Base-by-base conservation (phyloP, 768 basidiomycete species). In the Rhizopogon rudus region DNA sequence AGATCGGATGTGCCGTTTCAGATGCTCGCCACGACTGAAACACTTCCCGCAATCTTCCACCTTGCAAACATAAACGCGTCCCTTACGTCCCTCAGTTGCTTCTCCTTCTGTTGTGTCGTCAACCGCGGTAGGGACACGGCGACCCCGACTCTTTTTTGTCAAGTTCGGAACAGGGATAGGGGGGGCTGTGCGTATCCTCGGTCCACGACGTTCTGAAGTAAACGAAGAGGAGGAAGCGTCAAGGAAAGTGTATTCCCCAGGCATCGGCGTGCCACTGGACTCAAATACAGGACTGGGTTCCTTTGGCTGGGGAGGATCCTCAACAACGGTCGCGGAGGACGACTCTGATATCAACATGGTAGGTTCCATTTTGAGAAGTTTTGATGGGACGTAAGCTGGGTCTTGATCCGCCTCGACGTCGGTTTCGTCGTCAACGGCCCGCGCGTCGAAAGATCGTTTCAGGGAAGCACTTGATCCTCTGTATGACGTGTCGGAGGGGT, bases 101-200 rank as follows among this genome's bases (percentile, higher is more conserved):
- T 72, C 70, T 37, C 56, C 45, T 51, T 72, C 70, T 10, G 53
- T 16, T 6, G 61, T 14, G 20, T 49, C 48, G 40, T 71, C 70
- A 0, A 40, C 68, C 43, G 70, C 67, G 1, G 84, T 88, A 5
- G 88, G 88, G 20, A 91, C 88, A 56, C 86, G 79, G 39, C 88
- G 81, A 12, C 88, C 88, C 51, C 88, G 82, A 61, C 85, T 87
- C 73, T 87, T 88, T 75, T 90, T 91, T 44, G 84, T 90, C 57
- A 91, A 65, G 68, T 88, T 86, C 37, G 88, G 87, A 41, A 89
- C 86, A 12, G 87, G 87, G 28, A 84, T 76, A 22, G 87, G 87
- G 45, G 83, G 77, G 6, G 78, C 75, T 10, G 78, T 78, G 55
- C 81, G 80, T 61, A 81, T 75, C 43, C 77, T 77, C 17, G 80